These are phyloP conservation scores for Sphagnum contortum DNA, from an alignment of 225 moss, liverwort and hornwort genomes.

Conservation along the genomic window DNA sequence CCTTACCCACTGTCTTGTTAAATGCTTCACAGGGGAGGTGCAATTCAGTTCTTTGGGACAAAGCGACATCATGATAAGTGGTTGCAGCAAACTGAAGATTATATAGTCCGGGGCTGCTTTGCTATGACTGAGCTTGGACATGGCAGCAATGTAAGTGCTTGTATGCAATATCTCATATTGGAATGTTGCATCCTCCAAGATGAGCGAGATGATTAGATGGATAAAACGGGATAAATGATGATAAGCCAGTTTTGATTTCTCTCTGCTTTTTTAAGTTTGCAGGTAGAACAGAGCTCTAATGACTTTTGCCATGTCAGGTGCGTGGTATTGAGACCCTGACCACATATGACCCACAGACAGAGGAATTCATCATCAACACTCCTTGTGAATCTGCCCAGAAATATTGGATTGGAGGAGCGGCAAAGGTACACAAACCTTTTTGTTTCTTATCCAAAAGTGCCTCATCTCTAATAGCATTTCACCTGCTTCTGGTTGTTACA, in stretches of 20 bases:
- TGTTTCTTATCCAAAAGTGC: no score
- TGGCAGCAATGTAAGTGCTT: conserved; percentile 71
- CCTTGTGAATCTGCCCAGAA: conserved; percentile 97
- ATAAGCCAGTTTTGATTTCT: background rate
- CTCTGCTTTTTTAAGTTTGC: conserved; percentile 1
- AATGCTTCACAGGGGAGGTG: conserved; percentile 42
- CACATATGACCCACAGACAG: conserved; percentile 65
- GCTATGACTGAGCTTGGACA: conserved; percentile 97
- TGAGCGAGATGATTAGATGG: no score
- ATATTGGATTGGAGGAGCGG: conserved; percentile 96
- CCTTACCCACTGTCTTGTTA: no score
- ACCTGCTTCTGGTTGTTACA: no score
- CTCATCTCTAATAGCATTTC: no score
- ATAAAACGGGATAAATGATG: no score
- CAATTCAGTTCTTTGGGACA: conserved; percentile 58
- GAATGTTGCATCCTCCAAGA: no score
- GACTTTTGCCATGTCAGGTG: conserved; percentile 28
- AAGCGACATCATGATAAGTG: conserved; percentile 72
- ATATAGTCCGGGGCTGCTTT: conserved; percentile 59
- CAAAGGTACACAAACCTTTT: conserved; percentile 25
- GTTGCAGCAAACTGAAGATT: conserved; percentile 51
- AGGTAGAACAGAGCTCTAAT: no score
- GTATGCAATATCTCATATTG: no score
- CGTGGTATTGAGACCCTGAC: conserved; percentile 85
- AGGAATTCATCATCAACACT: conserved; percentile 82